Conservation (phyloP, 2,329 filamentous ascomycete genomes). For the Emydomyces testavorans region DNA sequence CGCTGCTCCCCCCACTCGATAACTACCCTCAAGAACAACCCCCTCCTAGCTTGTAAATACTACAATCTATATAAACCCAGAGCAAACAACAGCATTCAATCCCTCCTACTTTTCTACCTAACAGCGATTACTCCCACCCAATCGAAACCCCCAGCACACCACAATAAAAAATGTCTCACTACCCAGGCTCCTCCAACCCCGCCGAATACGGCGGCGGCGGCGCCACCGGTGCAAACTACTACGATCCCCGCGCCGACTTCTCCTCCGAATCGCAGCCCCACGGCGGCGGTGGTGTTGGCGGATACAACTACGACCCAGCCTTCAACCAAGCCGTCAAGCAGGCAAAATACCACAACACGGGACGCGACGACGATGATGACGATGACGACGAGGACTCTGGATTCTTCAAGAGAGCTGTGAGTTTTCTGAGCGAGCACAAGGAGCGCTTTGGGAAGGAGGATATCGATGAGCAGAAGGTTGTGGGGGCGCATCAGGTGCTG, state of each 20-base stretch:
- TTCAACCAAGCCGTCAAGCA: constrained; percentile 44
- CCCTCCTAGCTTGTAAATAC: too few species aligned
- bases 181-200: constrained; percentile 3
- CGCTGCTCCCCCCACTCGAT: too few species aligned
- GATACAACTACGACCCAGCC: constrained; percentile 26
- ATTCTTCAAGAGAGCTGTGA: constrained; percentile 48
- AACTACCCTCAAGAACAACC: too few species aligned
- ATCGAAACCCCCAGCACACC: too few species aligned
- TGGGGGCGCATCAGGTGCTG: constrained; percentile 63
- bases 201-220: constrained; percentile 19
- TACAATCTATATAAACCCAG: too few species aligned
- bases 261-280: constrained; percentile 12
- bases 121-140: too few species aligned
- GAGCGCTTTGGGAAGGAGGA: constrained; percentile 39
- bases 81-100: too few species aligned
- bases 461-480: constrained; percentile 54
- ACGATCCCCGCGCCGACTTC: constrained; percentile 20
- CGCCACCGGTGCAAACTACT: constrained; percentile 21
- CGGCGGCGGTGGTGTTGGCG: constrained; percentile 11
- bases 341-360: constrained; percentile 34
- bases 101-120: too few species aligned
- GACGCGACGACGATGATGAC: constrained; percentile 33
- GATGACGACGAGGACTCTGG: constrained; percentile 26
- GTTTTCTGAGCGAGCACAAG: constrained; percentile 45
- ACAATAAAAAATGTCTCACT: constrained; percentile 1